phyloP scores from a whole-genome alignment of 2,329 filamentous ascomycete species.

The Amauroascus verrucosus region DNA sequence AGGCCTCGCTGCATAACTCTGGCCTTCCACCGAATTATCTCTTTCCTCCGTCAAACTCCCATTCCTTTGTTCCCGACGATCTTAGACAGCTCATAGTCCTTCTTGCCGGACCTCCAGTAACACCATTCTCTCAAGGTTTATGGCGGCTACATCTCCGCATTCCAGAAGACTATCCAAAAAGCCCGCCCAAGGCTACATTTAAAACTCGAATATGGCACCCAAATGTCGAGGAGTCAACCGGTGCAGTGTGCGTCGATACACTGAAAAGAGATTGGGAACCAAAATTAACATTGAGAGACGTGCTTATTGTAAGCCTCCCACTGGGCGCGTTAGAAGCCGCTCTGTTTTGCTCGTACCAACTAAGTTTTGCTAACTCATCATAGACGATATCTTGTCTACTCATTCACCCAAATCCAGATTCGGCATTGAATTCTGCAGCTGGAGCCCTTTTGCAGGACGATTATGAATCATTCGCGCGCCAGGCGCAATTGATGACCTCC shows the following conservation, averaged over 20 bases:
- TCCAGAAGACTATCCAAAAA: constrained; percentile 45
- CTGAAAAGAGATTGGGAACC: constrained; percentile 54
- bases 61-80: constrained; percentile 38
- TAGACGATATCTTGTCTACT: constrained; percentile 52
- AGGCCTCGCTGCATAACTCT: constrained; percentile 45
- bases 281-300: constrained; percentile 48
- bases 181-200: constrained; percentile 47
- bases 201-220: constrained; percentile 54
- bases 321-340: neutral
- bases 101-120: constrained; percentile 50
- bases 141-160: constrained; percentile 53
- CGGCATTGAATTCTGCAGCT: constrained; percentile 52
- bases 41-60: constrained; percentile 38
- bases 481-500: constrained; percentile 52
- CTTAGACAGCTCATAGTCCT: constrained; percentile 49
- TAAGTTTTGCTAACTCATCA: neutral
- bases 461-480: constrained; percentile 46
- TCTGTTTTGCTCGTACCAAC: neutral
- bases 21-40: constrained; percentile 53
- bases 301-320: constrained; percentile 38
- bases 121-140: constrained; percentile 49
- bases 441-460: constrained; percentile 50
- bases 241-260: constrained; percentile 55
- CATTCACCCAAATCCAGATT: constrained; percentile 55
- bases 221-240: constrained; percentile 53